phyloP scores from a whole-genome alignment of 129 eudicot species.

The Gnaphalium uliginosum region DNA sequence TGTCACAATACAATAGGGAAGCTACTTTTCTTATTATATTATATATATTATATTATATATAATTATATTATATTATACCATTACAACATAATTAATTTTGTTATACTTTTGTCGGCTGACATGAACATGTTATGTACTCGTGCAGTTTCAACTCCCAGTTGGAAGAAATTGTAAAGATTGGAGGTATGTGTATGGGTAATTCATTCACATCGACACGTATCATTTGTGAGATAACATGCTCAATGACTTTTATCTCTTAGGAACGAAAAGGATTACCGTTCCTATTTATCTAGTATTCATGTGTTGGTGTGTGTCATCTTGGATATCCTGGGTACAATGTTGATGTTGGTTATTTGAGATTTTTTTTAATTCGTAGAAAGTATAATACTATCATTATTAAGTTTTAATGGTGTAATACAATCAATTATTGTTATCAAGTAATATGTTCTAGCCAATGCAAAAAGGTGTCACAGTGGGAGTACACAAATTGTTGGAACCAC shows the following conservation, averaged over 20 bases:
- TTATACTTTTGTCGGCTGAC: neutral
- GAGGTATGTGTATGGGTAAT: conserved; percentile 25
- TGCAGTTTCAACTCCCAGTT: conserved; percentile 33
- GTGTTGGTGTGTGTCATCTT: conserved; percentile 23
- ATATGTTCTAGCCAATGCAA: neutral
- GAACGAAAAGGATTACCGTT: conserved; percentile 11
- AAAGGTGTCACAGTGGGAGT: neutral
- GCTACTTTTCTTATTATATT: neutral
- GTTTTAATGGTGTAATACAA: neutral
- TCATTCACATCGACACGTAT: conserved; percentile 16
- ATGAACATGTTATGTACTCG: neutral
- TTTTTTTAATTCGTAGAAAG: neutral
- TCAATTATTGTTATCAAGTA: neutral
- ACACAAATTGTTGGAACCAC: no score
- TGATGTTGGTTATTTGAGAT: neutral
- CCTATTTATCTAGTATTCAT: conserved; percentile 13
- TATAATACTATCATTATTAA: no score
- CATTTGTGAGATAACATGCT: conserved; percentile 29
- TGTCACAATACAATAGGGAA: neutral
- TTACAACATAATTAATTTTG: neutral
- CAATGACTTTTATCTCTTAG: conserved; percentile 7
- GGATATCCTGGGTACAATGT: conserved; percentile 13
- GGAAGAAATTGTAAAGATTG: conserved; percentile 40
- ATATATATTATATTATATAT: neutral
- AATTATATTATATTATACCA: neutral